Conservation (phyloP, 2,329 filamentous ascomycete genomes). For the Pleurostoma richardsiae region DNA sequence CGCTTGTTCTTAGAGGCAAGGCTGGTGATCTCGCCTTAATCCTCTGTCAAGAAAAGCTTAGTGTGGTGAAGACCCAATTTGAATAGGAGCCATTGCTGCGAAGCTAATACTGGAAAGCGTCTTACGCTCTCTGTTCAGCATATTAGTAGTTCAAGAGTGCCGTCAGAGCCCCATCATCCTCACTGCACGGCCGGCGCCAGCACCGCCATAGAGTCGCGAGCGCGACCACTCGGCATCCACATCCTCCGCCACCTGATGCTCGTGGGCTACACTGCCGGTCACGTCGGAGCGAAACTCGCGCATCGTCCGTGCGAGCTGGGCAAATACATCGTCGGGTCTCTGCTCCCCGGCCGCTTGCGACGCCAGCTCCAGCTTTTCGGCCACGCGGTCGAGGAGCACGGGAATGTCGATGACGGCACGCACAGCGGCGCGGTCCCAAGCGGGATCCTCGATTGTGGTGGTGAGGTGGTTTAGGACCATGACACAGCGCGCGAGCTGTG, state of each 20-base stretch:
- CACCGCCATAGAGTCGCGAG: not conserved
- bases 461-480: constrained; percentile 26
- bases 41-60: too few relatives aligned
- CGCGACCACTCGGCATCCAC: not conserved
- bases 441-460: constrained; percentile 26
- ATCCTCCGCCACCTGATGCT: not conserved
- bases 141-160: too few relatives aligned
- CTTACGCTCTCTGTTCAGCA: too few relatives aligned
- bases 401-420: constrained; percentile 22
- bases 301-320: constrained; percentile 2
- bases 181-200: not conserved
- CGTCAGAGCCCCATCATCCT: not conserved
- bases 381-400: constrained; percentile 21
- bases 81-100: too few relatives aligned
- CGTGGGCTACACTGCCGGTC: not conserved
- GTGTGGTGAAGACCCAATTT: too few relatives aligned
- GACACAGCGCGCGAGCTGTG: constrained; percentile 26
- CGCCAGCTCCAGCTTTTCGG: constrained; percentile 17
- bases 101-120: too few relatives aligned
- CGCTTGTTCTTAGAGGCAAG: too few relatives aligned
- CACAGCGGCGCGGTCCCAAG: constrained; percentile 29
- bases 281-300: constrained; percentile 2
- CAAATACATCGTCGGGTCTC: constrained; percentile 17
- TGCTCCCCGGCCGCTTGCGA: constrained; percentile 19
- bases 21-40: too few relatives aligned